Evolutionary conservation across 139 green algal genomes (phyloP).

Genomic region (Asterochloris erici): DNA sequence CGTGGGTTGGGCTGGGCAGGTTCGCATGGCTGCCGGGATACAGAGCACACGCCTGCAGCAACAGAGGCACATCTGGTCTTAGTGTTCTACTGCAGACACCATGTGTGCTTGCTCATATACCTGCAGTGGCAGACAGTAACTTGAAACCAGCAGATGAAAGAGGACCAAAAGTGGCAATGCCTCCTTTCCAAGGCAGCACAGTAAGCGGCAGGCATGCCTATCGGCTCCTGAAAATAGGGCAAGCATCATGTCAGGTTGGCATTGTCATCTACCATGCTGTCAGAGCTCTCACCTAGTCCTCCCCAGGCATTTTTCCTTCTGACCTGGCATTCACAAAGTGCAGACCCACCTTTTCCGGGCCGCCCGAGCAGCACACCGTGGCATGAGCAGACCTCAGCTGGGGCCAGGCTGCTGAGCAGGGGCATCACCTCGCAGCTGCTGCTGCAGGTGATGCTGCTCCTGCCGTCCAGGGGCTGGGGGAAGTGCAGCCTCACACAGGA

Average conservation of each 20-base stretch:
- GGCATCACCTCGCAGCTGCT: constrained; percentile 2
- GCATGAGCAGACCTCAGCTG: not conserved
- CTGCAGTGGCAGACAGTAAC: too few relatives aligned
- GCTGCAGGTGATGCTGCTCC: not conserved
- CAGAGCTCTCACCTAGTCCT: not conserved
- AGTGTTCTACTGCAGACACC: too few relatives aligned
- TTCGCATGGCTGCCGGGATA: too few relatives aligned
- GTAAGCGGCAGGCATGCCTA: not conserved
- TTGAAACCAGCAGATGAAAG: too few relatives aligned
- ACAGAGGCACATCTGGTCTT: too few relatives aligned
- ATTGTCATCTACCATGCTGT: not conserved
- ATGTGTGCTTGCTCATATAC: too few relatives aligned
- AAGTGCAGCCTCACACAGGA: not conserved
- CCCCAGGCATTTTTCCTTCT: not conserved
- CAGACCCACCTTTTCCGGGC: not conserved
- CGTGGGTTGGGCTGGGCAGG: too few relatives aligned
- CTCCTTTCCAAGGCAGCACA: too few relatives aligned
- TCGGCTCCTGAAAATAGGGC: not conserved
- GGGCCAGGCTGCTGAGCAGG: not conserved
- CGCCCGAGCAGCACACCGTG: not conserved
- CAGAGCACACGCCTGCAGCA: too few relatives aligned
- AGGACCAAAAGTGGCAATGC: too few relatives aligned
- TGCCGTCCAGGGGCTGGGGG: not conserved
- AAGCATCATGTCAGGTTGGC: not conserved
- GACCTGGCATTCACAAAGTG: not conserved